Conservation (phyloP, 1,139 yeast species). For the Debaryomyces subglobosus region DNA sequence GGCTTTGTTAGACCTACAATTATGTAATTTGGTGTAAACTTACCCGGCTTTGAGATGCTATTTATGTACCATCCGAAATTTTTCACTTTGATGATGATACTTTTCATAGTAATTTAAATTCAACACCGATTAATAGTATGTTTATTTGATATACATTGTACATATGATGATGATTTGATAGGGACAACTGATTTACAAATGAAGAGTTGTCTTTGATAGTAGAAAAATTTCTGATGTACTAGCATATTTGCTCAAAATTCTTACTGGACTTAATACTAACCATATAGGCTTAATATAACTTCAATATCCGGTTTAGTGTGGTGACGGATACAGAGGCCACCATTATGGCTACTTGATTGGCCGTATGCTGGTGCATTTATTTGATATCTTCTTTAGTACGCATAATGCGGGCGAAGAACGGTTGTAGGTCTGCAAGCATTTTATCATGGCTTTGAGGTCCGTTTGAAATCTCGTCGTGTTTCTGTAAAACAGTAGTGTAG, state of each 20-base stretch:
- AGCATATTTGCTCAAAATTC: not conserved
- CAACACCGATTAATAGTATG: not conserved
- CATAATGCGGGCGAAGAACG: not conserved
- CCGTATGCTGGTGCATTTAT: not conserved
- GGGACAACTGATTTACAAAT: constrained; percentile 39
- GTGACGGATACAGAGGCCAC: too few relatives aligned
- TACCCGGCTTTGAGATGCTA: constrained; percentile 9
- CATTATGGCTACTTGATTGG: not conserved
- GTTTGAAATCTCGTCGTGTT: not conserved
- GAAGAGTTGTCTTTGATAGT: constrained; percentile 15
- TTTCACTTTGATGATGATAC: not conserved
- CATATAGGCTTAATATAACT: not conserved
- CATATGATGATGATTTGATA: constrained; percentile 33
- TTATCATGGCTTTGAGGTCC: not conserved
- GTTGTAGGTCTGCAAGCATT: not conserved
- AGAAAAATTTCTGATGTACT: constrained; percentile 14
- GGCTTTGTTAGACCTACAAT: constrained; percentile 4
- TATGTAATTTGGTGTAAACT: not conserved
- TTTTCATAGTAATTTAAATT: not conserved
- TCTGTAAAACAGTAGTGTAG: not conserved
- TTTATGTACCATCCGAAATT: not conserved
- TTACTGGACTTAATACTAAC: not conserved
- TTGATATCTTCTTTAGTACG: not conserved
- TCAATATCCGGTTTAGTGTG: not conserved
- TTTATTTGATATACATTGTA: constrained; percentile 2